Percentiles rank a stretch among this genome's conserved stretches.
phyloP scores from a whole-genome alignment of 2,329 filamentous ascomycete species.

The Stemphylium beticola region DNA sequence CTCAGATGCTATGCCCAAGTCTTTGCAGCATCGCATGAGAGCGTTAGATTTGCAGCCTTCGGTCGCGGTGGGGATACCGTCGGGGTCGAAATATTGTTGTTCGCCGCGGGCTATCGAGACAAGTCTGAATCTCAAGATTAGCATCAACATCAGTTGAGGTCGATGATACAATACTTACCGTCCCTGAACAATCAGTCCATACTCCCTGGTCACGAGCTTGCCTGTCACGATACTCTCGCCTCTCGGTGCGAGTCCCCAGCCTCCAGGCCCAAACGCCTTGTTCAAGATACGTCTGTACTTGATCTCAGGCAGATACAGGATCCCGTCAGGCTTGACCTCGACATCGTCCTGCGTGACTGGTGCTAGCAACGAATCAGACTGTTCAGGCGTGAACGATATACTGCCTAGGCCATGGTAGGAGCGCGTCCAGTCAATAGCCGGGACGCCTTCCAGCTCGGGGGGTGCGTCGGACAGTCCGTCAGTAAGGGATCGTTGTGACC shows the following conservation, averaged over 20 bases:
- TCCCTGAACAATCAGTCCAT: constrained; percentile 86
- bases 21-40: constrained; percentile 97
- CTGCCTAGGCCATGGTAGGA: constrained; percentile 82
- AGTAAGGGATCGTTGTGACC: constrained; percentile 52
- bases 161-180: constrained; percentile 63
- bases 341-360: constrained; percentile 76
- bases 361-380: constrained; percentile 70
- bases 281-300: constrained; percentile 95
- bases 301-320: constrained; percentile 96
- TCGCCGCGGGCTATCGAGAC: constrained; percentile 93
- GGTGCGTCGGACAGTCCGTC: constrained; percentile 58
- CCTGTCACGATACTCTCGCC: constrained; percentile 85
- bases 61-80: constrained; percentile 89
- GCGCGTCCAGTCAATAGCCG: constrained; percentile 77
- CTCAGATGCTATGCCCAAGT: constrained; percentile 91
- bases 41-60: constrained; percentile 99
- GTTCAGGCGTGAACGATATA: constrained; percentile 72
- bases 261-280: constrained; percentile 88
- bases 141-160: not conserved
- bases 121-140: constrained; percentile 64
- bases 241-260: constrained; percentile 90
- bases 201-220: constrained; percentile 84
- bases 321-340: constrained; percentile 97
- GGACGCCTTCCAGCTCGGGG: constrained; percentile 56
- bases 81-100: constrained; percentile 88